Conservation (phyloP, 495 filamentous ascomycete genomes). For the Neurospora sp. region DNA sequence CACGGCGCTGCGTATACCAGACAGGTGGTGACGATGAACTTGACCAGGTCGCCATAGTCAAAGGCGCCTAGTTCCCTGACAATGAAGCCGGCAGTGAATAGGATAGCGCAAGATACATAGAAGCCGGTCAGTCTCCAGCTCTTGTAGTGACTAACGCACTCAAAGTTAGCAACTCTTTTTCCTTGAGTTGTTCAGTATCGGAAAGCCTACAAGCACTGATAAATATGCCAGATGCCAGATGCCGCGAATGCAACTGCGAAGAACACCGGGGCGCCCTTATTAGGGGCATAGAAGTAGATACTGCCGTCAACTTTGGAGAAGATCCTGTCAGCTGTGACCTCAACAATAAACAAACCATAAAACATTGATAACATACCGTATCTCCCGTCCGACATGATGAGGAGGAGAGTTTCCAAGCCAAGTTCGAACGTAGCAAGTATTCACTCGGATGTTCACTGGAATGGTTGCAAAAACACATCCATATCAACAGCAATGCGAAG, state of each 20-base stretch:
- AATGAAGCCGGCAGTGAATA: constrained; percentile 49
- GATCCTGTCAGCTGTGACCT: neutral
- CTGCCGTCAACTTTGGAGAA: constrained; percentile 34
- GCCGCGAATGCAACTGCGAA: constrained; percentile 54
- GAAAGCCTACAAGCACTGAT: constrained; percentile 48
- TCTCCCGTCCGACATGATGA: constrained; percentile 3
- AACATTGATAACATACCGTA: neutral
- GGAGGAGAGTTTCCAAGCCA: neutral
- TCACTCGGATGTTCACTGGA: neutral
- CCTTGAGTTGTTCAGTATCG: neutral
- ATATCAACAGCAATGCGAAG: neutral
- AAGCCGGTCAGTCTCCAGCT: constrained; percentile 30
- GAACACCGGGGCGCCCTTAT: constrained; percentile 58
- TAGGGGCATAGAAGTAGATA: constrained; percentile 63
- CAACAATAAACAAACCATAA: neutral
- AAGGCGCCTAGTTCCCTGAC: constrained; percentile 47
- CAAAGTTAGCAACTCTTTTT: constrained; percentile 22
- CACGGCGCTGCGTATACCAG: constrained; percentile 58
- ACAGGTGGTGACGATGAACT: constrained; percentile 51
- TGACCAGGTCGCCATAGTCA: constrained; percentile 42
- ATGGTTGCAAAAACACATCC: neutral
- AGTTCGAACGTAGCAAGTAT: neutral
- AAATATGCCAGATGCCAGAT: constrained; percentile 48
- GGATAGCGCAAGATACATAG: constrained; percentile 25
- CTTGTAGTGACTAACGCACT: constrained; percentile 42